Percentiles rank a stretch among this genome's conserved stretches.
Conservation (phyloP, 2,329 filamentous ascomycete species). For the Trematosphaeria pertusa region DNA sequence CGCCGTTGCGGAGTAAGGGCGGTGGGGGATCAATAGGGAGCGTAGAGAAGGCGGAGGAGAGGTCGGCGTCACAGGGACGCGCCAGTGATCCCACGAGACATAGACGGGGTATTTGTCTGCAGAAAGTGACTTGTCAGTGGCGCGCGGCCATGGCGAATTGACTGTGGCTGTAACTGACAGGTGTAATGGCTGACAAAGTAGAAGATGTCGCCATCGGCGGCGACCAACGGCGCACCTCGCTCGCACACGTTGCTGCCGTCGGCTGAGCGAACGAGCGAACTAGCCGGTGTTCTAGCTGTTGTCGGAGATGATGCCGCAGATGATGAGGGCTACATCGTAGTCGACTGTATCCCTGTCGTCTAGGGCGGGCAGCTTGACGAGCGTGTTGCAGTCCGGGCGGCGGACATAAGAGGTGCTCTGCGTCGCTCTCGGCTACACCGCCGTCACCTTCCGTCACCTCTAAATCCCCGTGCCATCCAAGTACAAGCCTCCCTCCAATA, state of each 20-base stretch:
- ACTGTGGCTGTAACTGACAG: slow-evolving; percentile 13
- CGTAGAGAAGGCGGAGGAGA: slow-evolving; percentile 18
- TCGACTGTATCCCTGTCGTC: slow-evolving; percentile 19
- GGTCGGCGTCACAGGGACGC: slow-evolving; percentile 18
- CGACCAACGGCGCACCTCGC: slow-evolving; percentile 15
- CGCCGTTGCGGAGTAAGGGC: slow-evolving; percentile 18
- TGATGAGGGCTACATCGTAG: slow-evolving; percentile 20
- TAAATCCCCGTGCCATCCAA: slow-evolving; percentile 14
- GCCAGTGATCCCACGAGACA: slow-evolving; percentile 19
- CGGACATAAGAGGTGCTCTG: slow-evolving; percentile 20
- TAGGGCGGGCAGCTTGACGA: slow-evolving; percentile 15
- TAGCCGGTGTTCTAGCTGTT: slow-evolving; percentile 22
- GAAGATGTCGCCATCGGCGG: slow-evolving; percentile 11
- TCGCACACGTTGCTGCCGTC: slow-evolving; percentile 17
- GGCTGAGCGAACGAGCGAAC: slow-evolving; percentile 11
- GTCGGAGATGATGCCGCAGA: slow-evolving; percentile 21
- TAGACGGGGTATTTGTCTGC: slow-evolving; percentile 17
- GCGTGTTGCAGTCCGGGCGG: slow-evolving; percentile 18
- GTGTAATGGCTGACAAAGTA: slow-evolving; percentile 16
- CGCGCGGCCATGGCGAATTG: slow-evolving; percentile 11
- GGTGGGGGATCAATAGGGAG: slow-evolving; percentile 20
- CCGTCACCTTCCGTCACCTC: slow-evolving; percentile 12
- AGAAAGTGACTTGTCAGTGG: slow-evolving; percentile 13
- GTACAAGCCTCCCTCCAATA: slow-evolving; percentile 14
- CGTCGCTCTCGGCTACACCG: slow-evolving; percentile 15